A percentile compares a stretch with the other conserved stretches of the same genome.
phyloP scores from a whole-genome alignment of 768 basidiomycete genomes.

The Suillus subalutaceus region DNA sequence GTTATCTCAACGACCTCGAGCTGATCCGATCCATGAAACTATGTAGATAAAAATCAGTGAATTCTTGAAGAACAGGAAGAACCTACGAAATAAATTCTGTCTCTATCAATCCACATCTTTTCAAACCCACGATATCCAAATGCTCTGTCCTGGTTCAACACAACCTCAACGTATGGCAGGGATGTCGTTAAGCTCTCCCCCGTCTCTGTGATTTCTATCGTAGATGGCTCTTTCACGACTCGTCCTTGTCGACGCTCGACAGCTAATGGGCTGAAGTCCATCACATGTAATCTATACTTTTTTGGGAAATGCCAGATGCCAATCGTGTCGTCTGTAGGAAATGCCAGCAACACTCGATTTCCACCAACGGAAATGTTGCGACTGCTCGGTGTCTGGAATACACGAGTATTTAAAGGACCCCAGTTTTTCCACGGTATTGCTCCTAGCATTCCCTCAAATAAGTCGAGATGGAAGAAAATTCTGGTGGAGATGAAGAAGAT shows the following conservation, averaged over 20 bases:
- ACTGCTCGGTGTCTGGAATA: neutral
- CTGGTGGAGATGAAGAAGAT: neutral
- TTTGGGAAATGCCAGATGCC: neutral
- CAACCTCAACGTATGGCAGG: neutral
- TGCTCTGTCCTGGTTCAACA: neutral
- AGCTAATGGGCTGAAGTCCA: slow-evolving; percentile 5
- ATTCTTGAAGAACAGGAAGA: neutral
- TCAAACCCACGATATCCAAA: neutral
- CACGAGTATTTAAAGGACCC: neutral
- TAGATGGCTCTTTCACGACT: slow-evolving; percentile 1
- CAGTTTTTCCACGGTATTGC: slow-evolving; percentile 1
- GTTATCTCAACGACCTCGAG: neutral
- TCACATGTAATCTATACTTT: neutral
- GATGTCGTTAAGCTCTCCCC: neutral
- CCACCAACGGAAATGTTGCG: neutral
- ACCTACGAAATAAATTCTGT: slow-evolving; percentile 1
- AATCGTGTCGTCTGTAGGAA: neutral
- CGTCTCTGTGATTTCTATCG: neutral
- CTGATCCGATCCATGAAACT: neutral
- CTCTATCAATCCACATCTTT: neutral
- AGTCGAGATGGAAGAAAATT: neutral
- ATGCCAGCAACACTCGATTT: neutral
- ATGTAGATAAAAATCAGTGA: neutral
- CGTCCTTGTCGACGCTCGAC: neutral
- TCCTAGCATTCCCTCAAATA: neutral